Percentiles rank a stretch among this genome's conserved stretches.
Evolutionary conservation across 73 alveolate genomes (phyloP).

Genomic region (Tetrahymena malaccensis): DNA sequence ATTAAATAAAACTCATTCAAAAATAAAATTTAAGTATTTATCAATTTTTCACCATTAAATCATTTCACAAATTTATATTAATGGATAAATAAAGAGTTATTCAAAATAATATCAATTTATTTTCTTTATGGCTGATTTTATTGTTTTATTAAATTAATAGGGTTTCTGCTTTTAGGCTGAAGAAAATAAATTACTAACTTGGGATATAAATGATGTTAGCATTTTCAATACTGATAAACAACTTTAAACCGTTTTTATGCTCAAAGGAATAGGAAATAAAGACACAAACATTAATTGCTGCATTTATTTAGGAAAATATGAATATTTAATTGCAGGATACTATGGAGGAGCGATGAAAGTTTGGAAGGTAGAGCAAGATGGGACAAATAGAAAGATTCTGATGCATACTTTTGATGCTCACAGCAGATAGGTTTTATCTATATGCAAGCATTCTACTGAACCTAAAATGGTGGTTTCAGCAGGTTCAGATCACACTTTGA

Average conservation of each 20-base stretch:
- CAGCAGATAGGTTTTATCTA: not conserved
- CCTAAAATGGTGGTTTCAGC: not conserved
- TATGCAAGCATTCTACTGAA: not conserved
- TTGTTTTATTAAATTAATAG: not conserved
- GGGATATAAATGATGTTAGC: not conserved
- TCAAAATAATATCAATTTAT: not conserved
- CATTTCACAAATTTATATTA: not conserved
- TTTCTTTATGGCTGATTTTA: not conserved
- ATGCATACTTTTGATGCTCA: not conserved
- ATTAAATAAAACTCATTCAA: not conserved
- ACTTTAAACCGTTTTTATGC: not conserved
- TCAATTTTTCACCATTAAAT: not conserved
- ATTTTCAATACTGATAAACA: not conserved
- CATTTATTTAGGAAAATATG: not conserved
- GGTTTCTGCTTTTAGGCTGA: not conserved
- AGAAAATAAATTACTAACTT: not conserved
- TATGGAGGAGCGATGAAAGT: not conserved
- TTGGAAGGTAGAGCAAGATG: not conserved
- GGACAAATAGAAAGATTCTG: not conserved
- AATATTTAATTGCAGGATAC: not conserved
- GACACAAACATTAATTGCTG: not conserved
- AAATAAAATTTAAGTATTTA: not conserved
- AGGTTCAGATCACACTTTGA: not conserved
- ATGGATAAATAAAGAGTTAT: no score
- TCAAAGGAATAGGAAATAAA: not conserved